These are phyloP conservation scores for Cyamopsis tetragonoloba DNA, from an alignment of 306 rosid genomes.

Conservation along the genomic window DNA sequence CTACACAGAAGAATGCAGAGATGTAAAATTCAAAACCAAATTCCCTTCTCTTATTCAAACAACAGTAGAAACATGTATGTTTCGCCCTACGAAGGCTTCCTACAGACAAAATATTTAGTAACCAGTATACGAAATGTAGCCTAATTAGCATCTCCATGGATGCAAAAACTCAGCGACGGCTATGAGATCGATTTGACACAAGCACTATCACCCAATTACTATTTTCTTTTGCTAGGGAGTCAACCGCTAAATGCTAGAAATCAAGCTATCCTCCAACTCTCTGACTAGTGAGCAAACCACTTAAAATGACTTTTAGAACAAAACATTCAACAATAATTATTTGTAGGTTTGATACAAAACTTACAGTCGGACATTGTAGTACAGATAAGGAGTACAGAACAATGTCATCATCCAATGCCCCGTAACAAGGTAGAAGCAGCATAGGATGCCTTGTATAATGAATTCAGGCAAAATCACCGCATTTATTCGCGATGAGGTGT, in stretches of 20 bases:
- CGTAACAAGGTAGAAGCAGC: constrained; percentile 56
- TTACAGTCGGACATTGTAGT: constrained; percentile 63
- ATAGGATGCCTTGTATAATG: constrained; percentile 51
- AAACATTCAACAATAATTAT: neutral
- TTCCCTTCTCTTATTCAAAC: neutral
- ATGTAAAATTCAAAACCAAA: neutral
- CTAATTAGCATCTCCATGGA: neutral
- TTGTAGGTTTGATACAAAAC: constrained; percentile 27
- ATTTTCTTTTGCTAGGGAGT: neutral
- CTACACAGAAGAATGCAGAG: neutral
- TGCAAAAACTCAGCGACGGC: neutral
- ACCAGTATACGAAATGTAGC: neutral
- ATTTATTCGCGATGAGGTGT: constrained; percentile 68
- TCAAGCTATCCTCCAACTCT: neutral
- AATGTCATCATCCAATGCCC: constrained; percentile 88
- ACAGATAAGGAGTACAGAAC: constrained; percentile 63
- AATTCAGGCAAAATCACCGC: constrained; percentile 69
- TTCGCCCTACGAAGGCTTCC: neutral
- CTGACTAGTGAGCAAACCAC: neutral
- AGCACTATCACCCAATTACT: neutral
- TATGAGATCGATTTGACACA: neutral
- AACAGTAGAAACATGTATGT: neutral
- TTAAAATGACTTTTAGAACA: neutral
- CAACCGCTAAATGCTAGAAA: too few species aligned
- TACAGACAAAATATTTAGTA: neutral